Evolutionary conservation across 2,329 filamentous ascomycete genomes (phyloP), one percentile per base, ranked within the genome.

Genomic region (Cordyceps sp.): DNA sequence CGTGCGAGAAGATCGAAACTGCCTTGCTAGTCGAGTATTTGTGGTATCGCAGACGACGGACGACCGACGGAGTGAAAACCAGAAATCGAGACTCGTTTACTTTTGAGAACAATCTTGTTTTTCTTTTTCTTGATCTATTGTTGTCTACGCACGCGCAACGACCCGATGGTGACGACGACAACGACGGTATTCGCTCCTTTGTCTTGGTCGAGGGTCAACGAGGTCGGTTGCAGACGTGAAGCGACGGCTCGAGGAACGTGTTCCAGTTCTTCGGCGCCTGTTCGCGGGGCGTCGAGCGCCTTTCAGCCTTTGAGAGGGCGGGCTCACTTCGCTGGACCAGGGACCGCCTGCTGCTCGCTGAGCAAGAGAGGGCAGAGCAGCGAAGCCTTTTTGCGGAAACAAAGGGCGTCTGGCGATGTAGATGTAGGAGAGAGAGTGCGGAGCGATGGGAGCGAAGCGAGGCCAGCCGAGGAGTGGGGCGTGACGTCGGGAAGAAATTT

Each of bases 211-310:
- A 42, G n/a, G 35, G 38, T 47, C 48, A 48, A 52, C 43, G 45
- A 46, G 45, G 42, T 56, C 48, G 47, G 34, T 45, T 54, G 50
- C 48, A 46, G 42, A n/a, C 13, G 9, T 8, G 15, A 40, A 41
- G 45, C 45, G 49, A 54, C 37, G 35, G 41, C 41, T 38, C 40
- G 50, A 53, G 42, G 45, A 58, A 57, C 57, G 57, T 60, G 36
- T 60, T 59, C 46, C 56, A 59, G 56, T 53, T 49, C 49, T 47
- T 40, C 12, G 12, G 6, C 41, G 43, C 44, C 44, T 41, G 37
- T 37, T 48, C 44, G 50, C 43, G 29, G 6, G 25, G 25, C 14
- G 25, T n/a, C 25, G 25, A 26, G n/a, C 10, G 12, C 21, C 21
- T 7, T 17, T 39, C 32, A 34, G 28, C 36, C 31, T 35, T 23